Percentiles rank a stretch among this genome's conserved stretches.
Evolutionary conservation across 2,329 filamentous ascomycete species (phyloP).

Genomic region (Alternaria tenuissima): DNA sequence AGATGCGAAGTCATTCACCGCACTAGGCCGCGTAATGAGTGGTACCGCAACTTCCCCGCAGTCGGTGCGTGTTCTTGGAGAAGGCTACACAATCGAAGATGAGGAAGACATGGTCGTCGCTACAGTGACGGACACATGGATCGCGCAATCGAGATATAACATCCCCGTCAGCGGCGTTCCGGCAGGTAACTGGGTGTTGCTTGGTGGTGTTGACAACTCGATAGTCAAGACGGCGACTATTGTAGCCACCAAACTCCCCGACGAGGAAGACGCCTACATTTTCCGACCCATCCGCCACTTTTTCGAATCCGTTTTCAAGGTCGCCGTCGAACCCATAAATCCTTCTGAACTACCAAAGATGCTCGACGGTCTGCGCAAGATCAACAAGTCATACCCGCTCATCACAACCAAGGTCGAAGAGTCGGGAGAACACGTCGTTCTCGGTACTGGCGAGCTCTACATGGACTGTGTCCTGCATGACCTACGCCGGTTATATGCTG

Average conservation of each 20-base stretch:
- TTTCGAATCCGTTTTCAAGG: slow-evolving; percentile 96
- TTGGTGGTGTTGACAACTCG: slow-evolving; percentile 93
- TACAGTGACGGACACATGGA: slow-evolving; percentile 85
- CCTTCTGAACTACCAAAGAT: slow-evolving; percentile 98
- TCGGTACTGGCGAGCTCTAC: slow-evolving; percentile 97
- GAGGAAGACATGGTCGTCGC: slow-evolving; percentile 96
- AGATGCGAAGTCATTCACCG: slow-evolving; percentile 90
- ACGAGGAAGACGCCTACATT: slow-evolving; percentile 92
- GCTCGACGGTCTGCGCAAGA: slow-evolving; percentile 93
- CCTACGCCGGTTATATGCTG: slow-evolving; percentile 88
- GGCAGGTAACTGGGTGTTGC: slow-evolving; percentile 90
- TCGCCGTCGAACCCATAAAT: slow-evolving; percentile 97
- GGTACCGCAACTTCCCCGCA: slow-evolving; percentile 84
- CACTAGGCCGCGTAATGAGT: slow-evolving; percentile 91
- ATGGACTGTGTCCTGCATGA: slow-evolving; percentile 99
- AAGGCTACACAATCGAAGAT: slow-evolving; percentile 94
- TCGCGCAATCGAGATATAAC: slow-evolving; percentile 92
- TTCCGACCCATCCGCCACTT: slow-evolving; percentile 94
- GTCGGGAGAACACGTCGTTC: slow-evolving; percentile 92
- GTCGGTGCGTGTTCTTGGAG: slow-evolving; percentile 89
- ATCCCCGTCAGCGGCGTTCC: slow-evolving; percentile 91
- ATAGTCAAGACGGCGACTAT: slow-evolving; percentile 98
- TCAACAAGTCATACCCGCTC: slow-evolving; percentile 97
- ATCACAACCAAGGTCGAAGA: slow-evolving; percentile 98
- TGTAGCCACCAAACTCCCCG: slow-evolving; percentile 78